Evolutionary conservation across 768 basidiomycete genomes (phyloP).

Genomic region (Pulveroboletus sp.): DNA sequence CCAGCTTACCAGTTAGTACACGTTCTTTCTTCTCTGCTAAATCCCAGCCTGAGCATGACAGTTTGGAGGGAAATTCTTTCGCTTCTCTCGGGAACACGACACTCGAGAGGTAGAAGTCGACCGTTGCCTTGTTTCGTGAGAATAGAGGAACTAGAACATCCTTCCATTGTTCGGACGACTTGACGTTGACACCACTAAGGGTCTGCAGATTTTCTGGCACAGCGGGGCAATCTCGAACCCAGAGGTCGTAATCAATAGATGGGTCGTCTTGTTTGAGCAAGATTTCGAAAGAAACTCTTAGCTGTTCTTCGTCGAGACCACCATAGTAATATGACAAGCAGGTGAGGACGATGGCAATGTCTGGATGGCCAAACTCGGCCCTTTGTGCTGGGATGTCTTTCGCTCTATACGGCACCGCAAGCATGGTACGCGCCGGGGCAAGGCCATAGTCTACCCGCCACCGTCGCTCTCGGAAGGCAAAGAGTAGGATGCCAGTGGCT

Average conservation of each 20-base stretch:
- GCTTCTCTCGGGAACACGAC: constrained; percentile 37
- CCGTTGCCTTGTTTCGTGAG: constrained; percentile 22
- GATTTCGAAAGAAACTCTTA: constrained; percentile 26
- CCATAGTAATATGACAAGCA: constrained; percentile 36
- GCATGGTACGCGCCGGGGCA: constrained; percentile 27
- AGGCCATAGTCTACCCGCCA: constrained; percentile 40
- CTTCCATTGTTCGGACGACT: constrained; percentile 26
- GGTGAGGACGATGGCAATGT: constrained; percentile 32
- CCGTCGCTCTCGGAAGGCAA: constrained; percentile 30
- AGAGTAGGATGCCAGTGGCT: constrained; percentile 28
- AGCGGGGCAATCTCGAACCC: constrained; percentile 19
- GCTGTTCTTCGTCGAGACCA: constrained; percentile 29
- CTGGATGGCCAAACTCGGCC: constrained; percentile 39
- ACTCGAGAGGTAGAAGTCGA: constrained; percentile 36
- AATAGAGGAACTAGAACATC: constrained; percentile 28
- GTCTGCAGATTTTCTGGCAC: constrained; percentile 20
- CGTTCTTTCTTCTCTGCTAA: constrained; percentile 25
- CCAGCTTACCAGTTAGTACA: constrained; percentile 13
- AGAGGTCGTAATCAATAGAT: constrained; percentile 27
- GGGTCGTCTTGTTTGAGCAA: constrained; percentile 31
- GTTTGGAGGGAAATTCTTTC: constrained; percentile 32
- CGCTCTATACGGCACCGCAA: constrained; percentile 37
- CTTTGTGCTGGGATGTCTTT: constrained; percentile 34
- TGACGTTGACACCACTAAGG: constrained; percentile 22
- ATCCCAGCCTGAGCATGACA: constrained; percentile 36